Percentiles rank a stretch among this genome's conserved stretches.
Conservation (phyloP, 805 yeast species). For the Allodekkera sacchari region DNA sequence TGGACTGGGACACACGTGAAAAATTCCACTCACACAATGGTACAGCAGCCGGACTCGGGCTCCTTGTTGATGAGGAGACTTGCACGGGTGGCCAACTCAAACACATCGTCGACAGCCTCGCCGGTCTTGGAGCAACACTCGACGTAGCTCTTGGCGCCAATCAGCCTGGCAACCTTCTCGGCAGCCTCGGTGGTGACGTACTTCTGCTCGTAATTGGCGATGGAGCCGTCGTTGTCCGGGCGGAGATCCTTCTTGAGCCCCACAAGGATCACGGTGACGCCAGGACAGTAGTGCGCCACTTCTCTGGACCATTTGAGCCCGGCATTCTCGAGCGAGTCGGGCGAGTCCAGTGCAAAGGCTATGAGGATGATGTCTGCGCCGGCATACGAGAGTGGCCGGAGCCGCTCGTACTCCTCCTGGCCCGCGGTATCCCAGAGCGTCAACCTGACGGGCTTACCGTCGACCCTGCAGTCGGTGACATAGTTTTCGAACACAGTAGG, state of each 20-base stretch:
- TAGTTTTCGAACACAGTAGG: constrained; percentile 94
- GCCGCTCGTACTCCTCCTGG: constrained; percentile 88
- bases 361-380: constrained; percentile 81
- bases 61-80: constrained; percentile 52
- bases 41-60: constrained; percentile 36
- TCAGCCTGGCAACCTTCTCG: constrained; percentile 60
- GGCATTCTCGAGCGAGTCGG: constrained; percentile 80
- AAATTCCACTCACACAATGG: constrained; percentile 18
- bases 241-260: constrained; percentile 84
- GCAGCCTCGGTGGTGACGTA: constrained; percentile 54
- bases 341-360: constrained; percentile 79
- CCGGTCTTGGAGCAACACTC: constrained; percentile 92
- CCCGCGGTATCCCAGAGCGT: constrained; percentile 97
- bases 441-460: constrained; percentile 82
- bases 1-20: neutral
- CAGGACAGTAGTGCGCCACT: constrained; percentile 72
- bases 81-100: constrained; percentile 84
- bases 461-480: constrained; percentile 89
- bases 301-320: constrained; percentile 82
- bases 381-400: constrained; percentile 81
- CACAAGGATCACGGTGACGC: constrained; percentile 66
- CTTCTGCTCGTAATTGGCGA: constrained; percentile 26
- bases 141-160: constrained; percentile 76
- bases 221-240: constrained; percentile 26
- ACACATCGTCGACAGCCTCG: constrained; percentile 90